phyloP scores from a whole-genome alignment of 2,329 filamentous ascomycete genomes.

The Cercospora janseana region DNA sequence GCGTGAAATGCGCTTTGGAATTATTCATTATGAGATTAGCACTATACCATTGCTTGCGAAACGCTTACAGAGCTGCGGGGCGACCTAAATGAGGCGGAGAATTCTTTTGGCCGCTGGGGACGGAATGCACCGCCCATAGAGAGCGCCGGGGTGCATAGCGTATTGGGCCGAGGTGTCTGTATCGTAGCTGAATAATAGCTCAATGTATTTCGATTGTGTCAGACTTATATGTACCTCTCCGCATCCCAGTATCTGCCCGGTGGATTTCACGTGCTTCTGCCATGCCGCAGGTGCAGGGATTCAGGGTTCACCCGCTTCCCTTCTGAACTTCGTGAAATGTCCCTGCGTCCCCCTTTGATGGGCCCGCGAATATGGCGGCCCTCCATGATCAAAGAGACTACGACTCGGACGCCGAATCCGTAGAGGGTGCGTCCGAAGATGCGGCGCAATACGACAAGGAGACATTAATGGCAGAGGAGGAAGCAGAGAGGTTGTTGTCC shows the following conservation, averaged over 20 bases:
- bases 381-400: neutral
- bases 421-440: constrained; percentile 3
- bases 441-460: constrained; percentile 37
- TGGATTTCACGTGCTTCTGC: too few relatives aligned
- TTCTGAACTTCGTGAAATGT: too few relatives aligned
- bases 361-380: neutral
- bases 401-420: constrained; percentile 12
- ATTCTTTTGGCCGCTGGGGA: constrained; percentile 7
- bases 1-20: constrained; percentile 2
- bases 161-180: constrained; percentile 8
- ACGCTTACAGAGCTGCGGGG: constrained; percentile 7
- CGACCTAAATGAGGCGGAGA: constrained; percentile 7
- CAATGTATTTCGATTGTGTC: neutral
- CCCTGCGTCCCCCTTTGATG: too few relatives aligned
- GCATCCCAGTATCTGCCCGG: too few relatives aligned
- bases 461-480: constrained; percentile 48
- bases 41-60: constrained; percentile 27
- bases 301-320: too few relatives aligned
- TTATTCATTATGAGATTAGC: constrained; percentile 18
- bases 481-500: constrained; percentile 45
- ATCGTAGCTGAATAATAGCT: constrained; percentile 11
- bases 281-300: too few relatives aligned
- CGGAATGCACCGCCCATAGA: constrained; percentile 4
- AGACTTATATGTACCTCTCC: too few relatives aligned
- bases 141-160: constrained; percentile 3